These are phyloP conservation scores for Acacia acuminata DNA, from an alignment of 306 rosid species.

Conservation along the genomic window DNA sequence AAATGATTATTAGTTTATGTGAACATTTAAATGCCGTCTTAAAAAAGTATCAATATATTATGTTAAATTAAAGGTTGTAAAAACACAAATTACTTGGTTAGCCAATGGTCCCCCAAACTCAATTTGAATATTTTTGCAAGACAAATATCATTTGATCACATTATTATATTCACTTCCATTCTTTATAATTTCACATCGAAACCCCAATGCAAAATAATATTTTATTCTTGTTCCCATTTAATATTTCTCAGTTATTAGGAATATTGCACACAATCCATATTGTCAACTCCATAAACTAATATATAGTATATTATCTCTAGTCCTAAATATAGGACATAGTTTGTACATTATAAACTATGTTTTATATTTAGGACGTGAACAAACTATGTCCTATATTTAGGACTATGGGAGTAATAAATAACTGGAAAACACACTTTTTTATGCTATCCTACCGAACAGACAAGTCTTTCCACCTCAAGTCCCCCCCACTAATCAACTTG, in stretches of 20 bases:
- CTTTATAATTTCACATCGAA: background rate
- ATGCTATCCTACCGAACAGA: constrained; percentile 27
- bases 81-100: background rate
- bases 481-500: constrained; percentile 20
- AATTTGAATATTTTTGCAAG: background rate
- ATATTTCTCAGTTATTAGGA: too few species aligned
- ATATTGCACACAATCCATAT: too few species aligned
- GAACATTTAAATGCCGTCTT: background rate
- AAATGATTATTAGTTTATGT: too few species aligned
- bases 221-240: too few species aligned
- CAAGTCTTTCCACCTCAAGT: constrained; percentile 2
- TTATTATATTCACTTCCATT: background rate
- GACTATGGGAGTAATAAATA: background rate
- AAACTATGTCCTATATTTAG: too few species aligned
- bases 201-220: background rate
- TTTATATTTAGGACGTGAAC: too few species aligned
- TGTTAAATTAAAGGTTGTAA: background rate
- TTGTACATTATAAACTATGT: too few species aligned
- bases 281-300: too few species aligned
- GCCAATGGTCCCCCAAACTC: background rate
- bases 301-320: too few species aligned
- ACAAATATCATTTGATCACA: background rate
- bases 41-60: too few species aligned
- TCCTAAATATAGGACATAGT: too few species aligned
- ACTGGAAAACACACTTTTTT: background rate